Conservation (phyloP, 2,329 filamentous ascomycete species). For the Neofusicoccum umdonicola region DNA sequence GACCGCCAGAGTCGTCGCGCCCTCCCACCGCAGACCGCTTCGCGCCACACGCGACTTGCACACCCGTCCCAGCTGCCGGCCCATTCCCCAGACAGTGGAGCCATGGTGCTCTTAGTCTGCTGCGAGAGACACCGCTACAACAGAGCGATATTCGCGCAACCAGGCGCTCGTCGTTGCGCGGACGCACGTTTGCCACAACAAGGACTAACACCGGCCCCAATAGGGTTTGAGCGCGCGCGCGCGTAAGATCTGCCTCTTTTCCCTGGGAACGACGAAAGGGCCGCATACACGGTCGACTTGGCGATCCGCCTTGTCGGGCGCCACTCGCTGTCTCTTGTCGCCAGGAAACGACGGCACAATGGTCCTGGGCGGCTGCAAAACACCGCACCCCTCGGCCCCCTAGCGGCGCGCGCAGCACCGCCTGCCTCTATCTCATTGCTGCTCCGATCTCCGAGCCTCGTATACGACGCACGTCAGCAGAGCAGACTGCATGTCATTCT, state of each 20-base stretch:
- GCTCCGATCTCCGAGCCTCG: neutral
- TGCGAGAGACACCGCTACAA: neutral
- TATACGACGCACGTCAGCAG: conserved; percentile 8
- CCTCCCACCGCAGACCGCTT: neutral
- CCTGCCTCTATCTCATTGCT: neutral
- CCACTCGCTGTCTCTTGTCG: no score
- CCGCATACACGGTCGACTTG: neutral
- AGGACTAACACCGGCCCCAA: neutral
- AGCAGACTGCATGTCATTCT: neutral
- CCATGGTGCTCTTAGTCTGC: neutral
- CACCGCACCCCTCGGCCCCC: no score
- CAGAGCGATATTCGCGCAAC: neutral
- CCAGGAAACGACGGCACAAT: no score
- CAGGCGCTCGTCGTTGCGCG: no score
- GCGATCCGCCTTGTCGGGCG: neutral
- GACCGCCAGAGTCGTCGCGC: neutral
- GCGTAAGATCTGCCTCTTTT: no score
- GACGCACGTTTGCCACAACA: neutral
- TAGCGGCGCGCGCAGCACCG: no score
- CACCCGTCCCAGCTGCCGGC: neutral
- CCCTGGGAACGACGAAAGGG: neutral
- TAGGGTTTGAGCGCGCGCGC: neutral
- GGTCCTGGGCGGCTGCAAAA: no score
- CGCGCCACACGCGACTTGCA: neutral
- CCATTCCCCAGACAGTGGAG: neutral